phyloP scores from a whole-genome alignment of 1,284 basidiomycete genomes.

The Xerocomus minutiporus region DNA sequence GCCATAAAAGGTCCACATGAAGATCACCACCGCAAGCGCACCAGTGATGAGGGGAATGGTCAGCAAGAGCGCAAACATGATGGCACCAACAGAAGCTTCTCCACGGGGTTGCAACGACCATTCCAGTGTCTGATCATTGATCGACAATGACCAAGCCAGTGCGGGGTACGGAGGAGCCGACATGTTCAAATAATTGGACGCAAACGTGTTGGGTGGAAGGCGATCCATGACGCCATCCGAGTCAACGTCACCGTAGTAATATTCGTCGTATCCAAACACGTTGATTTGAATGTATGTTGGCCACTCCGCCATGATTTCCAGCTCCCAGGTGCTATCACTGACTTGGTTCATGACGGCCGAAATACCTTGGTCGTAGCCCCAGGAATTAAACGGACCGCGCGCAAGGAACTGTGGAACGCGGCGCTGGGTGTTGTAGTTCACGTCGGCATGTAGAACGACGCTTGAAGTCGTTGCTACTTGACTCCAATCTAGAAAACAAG shows the following conservation, averaged over 20 bases:
- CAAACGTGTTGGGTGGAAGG: conserved; percentile 79
- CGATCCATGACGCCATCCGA: conserved; percentile 84
- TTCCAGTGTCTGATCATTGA: conserved; percentile 72
- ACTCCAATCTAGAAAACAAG: conserved; percentile 62
- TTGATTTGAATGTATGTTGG: conserved; percentile 85
- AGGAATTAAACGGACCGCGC: conserved; percentile 83
- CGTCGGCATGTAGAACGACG: conserved; percentile 74
- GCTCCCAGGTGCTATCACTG: conserved; percentile 64
- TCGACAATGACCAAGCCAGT: conserved; percentile 77
- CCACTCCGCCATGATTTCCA: conserved; percentile 84
- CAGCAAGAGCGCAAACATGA: conserved; percentile 80
- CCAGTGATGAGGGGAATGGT: conserved; percentile 82
- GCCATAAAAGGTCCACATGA: conserved; percentile 94
- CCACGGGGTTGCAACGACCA: conserved; percentile 83
- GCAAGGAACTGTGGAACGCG: conserved; percentile 83
- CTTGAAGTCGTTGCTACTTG: conserved; percentile 56
- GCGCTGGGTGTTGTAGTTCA: conserved; percentile 55
- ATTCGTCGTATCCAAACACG: conserved; percentile 83
- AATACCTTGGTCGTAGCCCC: conserved; percentile 86
- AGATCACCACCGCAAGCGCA: conserved; percentile 73
- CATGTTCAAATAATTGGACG: conserved; percentile 86
- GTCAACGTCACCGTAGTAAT: conserved; percentile 86
- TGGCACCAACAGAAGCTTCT: conserved; percentile 71
- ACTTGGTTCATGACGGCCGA: conserved; percentile 60
- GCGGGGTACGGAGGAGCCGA: conserved; percentile 77